Evolutionary conservation across 2,329 filamentous ascomycete species (phyloP).

Genomic region (Exophiala lecanii-corni): DNA sequence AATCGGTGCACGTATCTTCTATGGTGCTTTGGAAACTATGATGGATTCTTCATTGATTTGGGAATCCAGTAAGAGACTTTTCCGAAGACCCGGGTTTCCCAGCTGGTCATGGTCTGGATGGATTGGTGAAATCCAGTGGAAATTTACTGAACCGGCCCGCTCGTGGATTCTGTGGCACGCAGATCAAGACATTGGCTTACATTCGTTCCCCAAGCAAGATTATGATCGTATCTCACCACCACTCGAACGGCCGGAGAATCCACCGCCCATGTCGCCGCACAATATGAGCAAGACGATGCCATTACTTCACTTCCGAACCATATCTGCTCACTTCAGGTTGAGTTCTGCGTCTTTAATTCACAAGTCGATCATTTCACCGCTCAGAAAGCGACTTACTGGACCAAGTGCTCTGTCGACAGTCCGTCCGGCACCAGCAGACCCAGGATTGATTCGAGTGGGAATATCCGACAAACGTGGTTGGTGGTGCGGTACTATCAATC

Average conservation of each 20-base stretch:
- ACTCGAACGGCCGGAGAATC: slow-evolving; percentile 13
- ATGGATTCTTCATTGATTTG: slow-evolving; percentile 26
- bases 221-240: slow-evolving; percentile 21
- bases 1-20: slow-evolving; percentile 22
- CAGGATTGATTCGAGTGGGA: slow-evolving; percentile 25
- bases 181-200: slow-evolving; percentile 12
- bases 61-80: slow-evolving; percentile 26
- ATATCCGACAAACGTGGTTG: slow-evolving; percentile 22
- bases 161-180: slow-evolving; percentile 28
- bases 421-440: slow-evolving; percentile 25
- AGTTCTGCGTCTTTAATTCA: slow-evolving; percentile 20
- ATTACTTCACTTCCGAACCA: slow-evolving; percentile 24
- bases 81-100: slow-evolving; percentile 21
- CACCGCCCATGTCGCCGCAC: slow-evolving; percentile 13
- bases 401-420: slow-evolving; percentile 26
- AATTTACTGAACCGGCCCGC: slow-evolving; percentile 21
- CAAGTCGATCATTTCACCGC: slow-evolving; percentile 25
- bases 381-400: slow-evolving; percentile 27
- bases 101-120: slow-evolving; percentile 28
- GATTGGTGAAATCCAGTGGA: slow-evolving; percentile 28
- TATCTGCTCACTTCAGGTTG: slow-evolving; percentile 21
- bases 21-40: slow-evolving; percentile 23
- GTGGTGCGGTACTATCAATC: slow-evolving; percentile 28
- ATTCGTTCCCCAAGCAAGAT: slow-evolving; percentile 21
- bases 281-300: slow-evolving; percentile 17